phyloP scores from a whole-genome alignment of 2,329 filamentous ascomycete genomes.

The Cadophora sp. region DNA sequence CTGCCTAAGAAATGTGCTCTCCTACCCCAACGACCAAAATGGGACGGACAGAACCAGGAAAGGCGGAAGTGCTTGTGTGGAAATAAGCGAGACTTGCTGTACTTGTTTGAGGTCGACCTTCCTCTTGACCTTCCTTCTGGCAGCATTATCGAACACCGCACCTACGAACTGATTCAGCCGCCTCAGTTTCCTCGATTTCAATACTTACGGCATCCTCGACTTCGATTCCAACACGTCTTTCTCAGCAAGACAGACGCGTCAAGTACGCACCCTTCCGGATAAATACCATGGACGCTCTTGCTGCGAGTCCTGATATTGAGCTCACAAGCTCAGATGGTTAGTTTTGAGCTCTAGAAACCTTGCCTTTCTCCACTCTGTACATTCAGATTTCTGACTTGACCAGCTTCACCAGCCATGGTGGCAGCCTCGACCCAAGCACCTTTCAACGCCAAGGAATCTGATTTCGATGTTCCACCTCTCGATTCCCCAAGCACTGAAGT shows the following conservation, averaged over 20 bases:
- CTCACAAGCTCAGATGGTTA: neutral
- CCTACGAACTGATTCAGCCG: too few relatives aligned
- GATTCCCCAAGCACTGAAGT: too few relatives aligned
- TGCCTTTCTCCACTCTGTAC: neutral
- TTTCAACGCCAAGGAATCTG: neutral
- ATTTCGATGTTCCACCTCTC: neutral
- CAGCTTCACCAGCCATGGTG: neutral
- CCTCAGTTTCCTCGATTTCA: too few relatives aligned
- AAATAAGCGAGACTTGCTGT: neutral
- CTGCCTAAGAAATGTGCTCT: too few relatives aligned
- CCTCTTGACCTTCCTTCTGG: neutral
- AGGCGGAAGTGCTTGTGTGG: neutral
- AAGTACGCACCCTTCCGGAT: too few relatives aligned
- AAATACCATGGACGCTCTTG: too few relatives aligned
- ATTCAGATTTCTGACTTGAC: neutral
- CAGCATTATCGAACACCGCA: neutral
- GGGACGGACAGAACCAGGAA: neutral
- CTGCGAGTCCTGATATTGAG: too few relatives aligned
- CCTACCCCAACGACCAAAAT: neutral
- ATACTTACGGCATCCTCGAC: too few relatives aligned
- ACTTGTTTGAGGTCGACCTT: neutral
- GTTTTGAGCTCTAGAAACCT: neutral
- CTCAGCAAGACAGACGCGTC: too few relatives aligned
- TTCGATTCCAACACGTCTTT: too few relatives aligned
- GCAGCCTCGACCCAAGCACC: neutral